These are phyloP conservation scores for Picea sitchensis DNA, from an alignment of 75 land plant genomes.

Conservation along the genomic window DNA sequence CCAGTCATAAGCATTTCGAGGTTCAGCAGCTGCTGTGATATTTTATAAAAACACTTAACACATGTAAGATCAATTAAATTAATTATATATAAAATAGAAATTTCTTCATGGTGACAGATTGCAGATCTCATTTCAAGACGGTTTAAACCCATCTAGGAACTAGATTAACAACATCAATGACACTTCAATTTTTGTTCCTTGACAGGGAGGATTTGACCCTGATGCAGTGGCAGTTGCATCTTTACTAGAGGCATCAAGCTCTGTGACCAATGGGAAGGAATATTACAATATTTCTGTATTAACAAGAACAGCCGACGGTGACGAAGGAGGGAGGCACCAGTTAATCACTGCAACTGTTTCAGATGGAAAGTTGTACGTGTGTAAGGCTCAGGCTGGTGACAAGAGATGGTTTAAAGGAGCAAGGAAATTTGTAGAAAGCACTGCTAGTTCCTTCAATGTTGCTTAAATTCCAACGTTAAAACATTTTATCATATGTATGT, in stretches of 20 bases:
- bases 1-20: too few relatives aligned
- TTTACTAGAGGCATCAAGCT: slow-evolving; percentile 51
- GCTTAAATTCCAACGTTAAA: slow-evolving; percentile 30
- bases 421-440: slow-evolving; percentile 79
- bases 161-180: background rate
- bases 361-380: slow-evolving; percentile 84
- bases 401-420: slow-evolving; percentile 99
- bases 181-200: background rate
- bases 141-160: background rate
- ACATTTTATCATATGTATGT: too few relatives aligned
- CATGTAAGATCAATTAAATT: too few relatives aligned
- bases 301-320: slow-evolving; percentile 96
- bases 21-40: too few relatives aligned
- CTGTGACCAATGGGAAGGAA: slow-evolving; percentile 51
- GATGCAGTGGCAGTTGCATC: slow-evolving; percentile 84
- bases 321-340: slow-evolving; percentile 98
- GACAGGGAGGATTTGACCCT: slow-evolving; percentile 88
- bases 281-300: slow-evolving; percentile 76
- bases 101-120: too few relatives aligned
- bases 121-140: background rate
- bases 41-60: too few relatives aligned
- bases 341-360: slow-evolving; percentile 71
- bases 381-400: slow-evolving; percentile 99
- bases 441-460: slow-evolving; percentile 80
- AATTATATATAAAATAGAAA: too few relatives aligned